These are phyloP conservation scores for Geosmithia morbida DNA, from an alignment of 2,329 filamentous ascomycete genomes.

Conservation along the genomic window DNA sequence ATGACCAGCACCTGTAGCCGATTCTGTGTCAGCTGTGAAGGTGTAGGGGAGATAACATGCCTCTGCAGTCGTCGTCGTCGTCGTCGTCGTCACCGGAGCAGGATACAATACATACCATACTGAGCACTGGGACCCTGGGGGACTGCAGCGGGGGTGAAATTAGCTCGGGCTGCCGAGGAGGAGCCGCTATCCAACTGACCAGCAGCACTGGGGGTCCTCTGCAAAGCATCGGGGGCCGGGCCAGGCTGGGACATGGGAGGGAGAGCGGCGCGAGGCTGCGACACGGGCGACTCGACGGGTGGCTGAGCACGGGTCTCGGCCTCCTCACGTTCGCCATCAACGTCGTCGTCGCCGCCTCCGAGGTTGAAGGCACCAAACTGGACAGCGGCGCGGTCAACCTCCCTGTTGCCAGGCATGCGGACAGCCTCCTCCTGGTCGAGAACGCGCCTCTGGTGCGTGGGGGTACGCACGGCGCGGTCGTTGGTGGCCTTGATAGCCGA, in stretches of 20 bases:
- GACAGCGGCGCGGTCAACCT: slow-evolving; percentile 81
- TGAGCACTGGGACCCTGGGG: slow-evolving; percentile 11
- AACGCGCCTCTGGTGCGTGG: slow-evolving; percentile 73
- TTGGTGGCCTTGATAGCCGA: slow-evolving; percentile 67
- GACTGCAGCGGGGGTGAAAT: slow-evolving; percentile 5
- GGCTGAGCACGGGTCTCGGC: slow-evolving; percentile 88
- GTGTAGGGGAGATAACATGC: not conserved
- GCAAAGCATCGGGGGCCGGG: slow-evolving; percentile 38
- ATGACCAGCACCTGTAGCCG: slow-evolving; percentile 6
- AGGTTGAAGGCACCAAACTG: slow-evolving; percentile 94
- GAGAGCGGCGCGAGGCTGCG: slow-evolving; percentile 72
- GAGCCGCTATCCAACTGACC: not conserved
- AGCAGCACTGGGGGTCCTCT: slow-evolving; percentile 33
- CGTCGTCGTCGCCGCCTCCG: slow-evolving; percentile 71
- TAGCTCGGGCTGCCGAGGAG: not conserved
- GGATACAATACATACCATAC: not conserved
- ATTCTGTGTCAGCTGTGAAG: slow-evolving; percentile 4
- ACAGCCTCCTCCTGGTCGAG: slow-evolving; percentile 95
- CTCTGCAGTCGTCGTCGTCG: too few relatives aligned
- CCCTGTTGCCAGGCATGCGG: slow-evolving; percentile 94
- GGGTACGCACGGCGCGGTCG: slow-evolving; percentile 48
- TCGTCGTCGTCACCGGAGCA: not conserved
- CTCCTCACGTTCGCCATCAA: slow-evolving; percentile 90
- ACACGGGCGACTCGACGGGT: slow-evolving; percentile 80
- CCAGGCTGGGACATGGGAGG: slow-evolving; percentile 53